Percentiles rank a stretch among this genome's conserved stretches.
phyloP scores from a whole-genome alignment of 768 basidiomycete genomes.

The Filobasidium floriforme region DNA sequence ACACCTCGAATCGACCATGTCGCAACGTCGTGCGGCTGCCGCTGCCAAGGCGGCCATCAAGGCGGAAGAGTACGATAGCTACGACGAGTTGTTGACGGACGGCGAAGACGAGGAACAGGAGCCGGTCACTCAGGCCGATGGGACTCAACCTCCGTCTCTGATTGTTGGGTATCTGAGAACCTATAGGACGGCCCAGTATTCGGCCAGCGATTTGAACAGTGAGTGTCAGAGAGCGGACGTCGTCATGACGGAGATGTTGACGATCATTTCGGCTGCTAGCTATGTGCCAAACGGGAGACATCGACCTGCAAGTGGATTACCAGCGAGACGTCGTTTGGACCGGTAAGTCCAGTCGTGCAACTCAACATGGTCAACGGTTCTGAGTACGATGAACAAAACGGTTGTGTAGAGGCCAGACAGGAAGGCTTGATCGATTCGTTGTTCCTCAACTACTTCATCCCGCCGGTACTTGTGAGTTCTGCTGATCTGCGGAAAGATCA shows the following conservation, averaged over 20 bases:
- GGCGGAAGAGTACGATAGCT: constrained; percentile 7
- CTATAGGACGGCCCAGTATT: constrained; percentile 12
- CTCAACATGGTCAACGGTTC: background rate
- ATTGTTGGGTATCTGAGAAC: constrained; percentile 9
- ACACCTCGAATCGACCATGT: too few relatives aligned
- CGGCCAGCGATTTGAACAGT: background rate
- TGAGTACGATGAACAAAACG: background rate
- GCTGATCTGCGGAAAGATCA: too few relatives aligned
- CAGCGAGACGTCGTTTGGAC: constrained; percentile 24
- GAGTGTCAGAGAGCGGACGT: too few relatives aligned
- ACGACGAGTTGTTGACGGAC: constrained; percentile 16
- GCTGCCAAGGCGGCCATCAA: background rate
- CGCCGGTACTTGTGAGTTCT: constrained; percentile 15
- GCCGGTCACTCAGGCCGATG: background rate
- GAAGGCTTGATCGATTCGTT: constrained; percentile 22
- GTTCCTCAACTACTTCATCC: constrained; percentile 23
- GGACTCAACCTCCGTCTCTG: constrained; percentile 8
- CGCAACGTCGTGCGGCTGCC: background rate
- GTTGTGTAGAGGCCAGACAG: constrained; percentile 13
- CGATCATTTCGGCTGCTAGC: too few relatives aligned
- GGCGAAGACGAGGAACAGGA: constrained; percentile 14
- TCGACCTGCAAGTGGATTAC: constrained; percentile 23
- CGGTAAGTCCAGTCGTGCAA: background rate
- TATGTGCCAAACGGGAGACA: constrained; percentile 15
- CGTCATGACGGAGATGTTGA: too few relatives aligned